phyloP scores from a whole-genome alignment of 768 basidiomycete genomes.

The Lactifluus hygrophoroides region DNA sequence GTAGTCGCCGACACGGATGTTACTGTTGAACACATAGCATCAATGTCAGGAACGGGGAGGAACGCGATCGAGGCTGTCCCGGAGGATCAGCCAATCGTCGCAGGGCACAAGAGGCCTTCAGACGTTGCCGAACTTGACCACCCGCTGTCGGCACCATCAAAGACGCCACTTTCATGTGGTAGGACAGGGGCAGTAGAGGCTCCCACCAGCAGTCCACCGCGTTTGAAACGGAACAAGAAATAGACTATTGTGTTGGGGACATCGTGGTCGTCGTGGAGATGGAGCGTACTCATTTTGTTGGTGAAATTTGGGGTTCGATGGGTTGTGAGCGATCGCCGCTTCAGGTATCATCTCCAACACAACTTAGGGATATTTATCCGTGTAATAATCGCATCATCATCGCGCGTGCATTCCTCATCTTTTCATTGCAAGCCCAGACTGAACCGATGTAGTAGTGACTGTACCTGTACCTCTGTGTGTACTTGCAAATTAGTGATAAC shows the following conservation, averaged over 20 bases:
- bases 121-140: conserved; percentile 24
- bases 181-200: not conserved
- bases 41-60: not conserved
- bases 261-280: not conserved
- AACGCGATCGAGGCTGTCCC: not conserved
- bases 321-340: not conserved
- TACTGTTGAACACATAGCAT: not conserved
- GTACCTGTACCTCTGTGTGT: too few relatives aligned
- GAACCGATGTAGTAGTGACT: not conserved
- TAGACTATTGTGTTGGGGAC: too few relatives aligned
- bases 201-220: conserved; percentile 11
- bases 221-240: conserved; percentile 25
- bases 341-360: not conserved
- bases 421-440: not conserved
- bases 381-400: not conserved
- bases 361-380: not conserved
- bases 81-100: conserved; percentile 3
- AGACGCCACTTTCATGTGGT: not conserved
- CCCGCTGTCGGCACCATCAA: conserved; percentile 2
- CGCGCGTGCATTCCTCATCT: not conserved
- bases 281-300: not conserved
- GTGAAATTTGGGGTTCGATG: not conserved
- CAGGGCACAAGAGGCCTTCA: conserved; percentile 27
- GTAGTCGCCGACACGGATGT: conserved; percentile 24
- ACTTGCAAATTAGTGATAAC: too few relatives aligned